These are phyloP conservation scores for Ramalina peruviana DNA, from an alignment of 495 filamentous ascomycete species.

Conservation along the genomic window DNA sequence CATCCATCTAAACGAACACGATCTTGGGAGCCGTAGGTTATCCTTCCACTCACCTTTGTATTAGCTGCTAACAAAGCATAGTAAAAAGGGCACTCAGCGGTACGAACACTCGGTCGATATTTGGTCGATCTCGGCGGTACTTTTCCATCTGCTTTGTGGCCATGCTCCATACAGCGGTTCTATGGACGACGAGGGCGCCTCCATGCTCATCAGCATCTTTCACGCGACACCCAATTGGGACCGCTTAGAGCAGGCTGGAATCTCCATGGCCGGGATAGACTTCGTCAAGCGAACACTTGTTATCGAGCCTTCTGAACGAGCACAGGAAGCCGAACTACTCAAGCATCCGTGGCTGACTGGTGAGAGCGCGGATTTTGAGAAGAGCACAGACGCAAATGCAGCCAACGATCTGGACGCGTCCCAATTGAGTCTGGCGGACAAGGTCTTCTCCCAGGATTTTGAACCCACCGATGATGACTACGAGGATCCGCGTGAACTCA, in stretches of 20 bases:
- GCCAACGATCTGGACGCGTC: slow-evolving; percentile 47
- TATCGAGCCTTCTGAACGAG: slow-evolving; percentile 51
- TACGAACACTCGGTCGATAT: slow-evolving; percentile 87
- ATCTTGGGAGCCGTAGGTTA: slow-evolving; percentile 28
- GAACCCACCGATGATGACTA: slow-evolving; percentile 29
- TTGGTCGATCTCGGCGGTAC: slow-evolving; percentile 85
- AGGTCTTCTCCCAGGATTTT: slow-evolving; percentile 12
- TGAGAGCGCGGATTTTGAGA: slow-evolving; percentile 18
- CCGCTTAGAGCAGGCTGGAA: slow-evolving; percentile 36
- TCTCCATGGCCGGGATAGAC: slow-evolving; percentile 53
- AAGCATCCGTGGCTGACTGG: slow-evolving; percentile 50
- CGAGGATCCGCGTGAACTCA: slow-evolving; percentile 23
- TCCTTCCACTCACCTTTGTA: not conserved
- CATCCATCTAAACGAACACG: slow-evolving; percentile 37
- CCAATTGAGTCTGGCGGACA: slow-evolving; percentile 49
- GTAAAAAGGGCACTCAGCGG: slow-evolving; percentile 34
- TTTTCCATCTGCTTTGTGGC: slow-evolving; percentile 66
- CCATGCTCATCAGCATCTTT: slow-evolving; percentile 78
- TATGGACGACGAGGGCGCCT: slow-evolving; percentile 37
- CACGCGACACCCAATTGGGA: slow-evolving; percentile 46
- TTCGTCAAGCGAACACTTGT: slow-evolving; percentile 68
- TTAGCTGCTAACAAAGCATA: slow-evolving; percentile 17
- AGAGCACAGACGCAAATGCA: slow-evolving; percentile 36
- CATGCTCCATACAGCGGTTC: slow-evolving; percentile 64
- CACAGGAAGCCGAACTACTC: slow-evolving; percentile 48